Evolutionary conservation across 495 filamentous ascomycete genomes (phyloP).

Genomic region (Amphirosellinia nigrospora): DNA sequence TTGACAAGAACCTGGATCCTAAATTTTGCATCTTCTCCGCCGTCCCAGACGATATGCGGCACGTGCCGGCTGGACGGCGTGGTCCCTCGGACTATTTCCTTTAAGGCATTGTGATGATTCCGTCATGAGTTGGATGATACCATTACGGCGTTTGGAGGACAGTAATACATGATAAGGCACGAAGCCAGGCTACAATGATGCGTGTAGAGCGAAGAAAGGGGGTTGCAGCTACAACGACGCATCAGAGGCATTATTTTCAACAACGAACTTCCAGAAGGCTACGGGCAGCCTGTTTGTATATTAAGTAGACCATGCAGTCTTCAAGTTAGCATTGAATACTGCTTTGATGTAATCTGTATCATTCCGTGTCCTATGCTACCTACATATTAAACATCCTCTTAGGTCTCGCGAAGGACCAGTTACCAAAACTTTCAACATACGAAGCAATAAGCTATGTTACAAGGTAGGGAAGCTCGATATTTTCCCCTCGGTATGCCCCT

Average conservation of each 20-base stretch:
- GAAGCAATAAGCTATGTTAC: background rate
- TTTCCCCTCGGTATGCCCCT: too few relatives aligned
- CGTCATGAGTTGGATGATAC: constrained; percentile 38
- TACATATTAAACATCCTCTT: background rate
- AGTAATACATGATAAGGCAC: constrained; percentile 23
- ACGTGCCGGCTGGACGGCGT: constrained; percentile 80
- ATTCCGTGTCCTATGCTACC: background rate
- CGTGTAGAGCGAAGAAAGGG: constrained; percentile 26
- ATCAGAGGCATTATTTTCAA: constrained; percentile 7
- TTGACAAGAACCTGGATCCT: constrained; percentile 81
- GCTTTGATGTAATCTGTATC: background rate
- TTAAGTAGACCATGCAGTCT: constrained; percentile 15
- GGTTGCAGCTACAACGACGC: constrained; percentile 13
- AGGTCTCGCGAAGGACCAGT: background rate
- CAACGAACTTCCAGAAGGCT: background rate
- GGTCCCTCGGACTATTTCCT: constrained; percentile 94
- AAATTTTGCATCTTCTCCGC: constrained; percentile 95
- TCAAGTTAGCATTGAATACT: constrained; percentile 3
- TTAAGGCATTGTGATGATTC: constrained; percentile 53
- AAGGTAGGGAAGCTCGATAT: background rate
- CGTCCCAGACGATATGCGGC: constrained; percentile 88
- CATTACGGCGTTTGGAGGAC: constrained; percentile 39
- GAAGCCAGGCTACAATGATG: constrained; percentile 14
- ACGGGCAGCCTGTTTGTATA: constrained; percentile 23
- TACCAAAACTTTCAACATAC: background rate